Evolutionary conservation across 78 protist species (phyloP), one percentile per base, ranked within the genome.

Genomic region (Monocercomonoides exilis): DNA sequence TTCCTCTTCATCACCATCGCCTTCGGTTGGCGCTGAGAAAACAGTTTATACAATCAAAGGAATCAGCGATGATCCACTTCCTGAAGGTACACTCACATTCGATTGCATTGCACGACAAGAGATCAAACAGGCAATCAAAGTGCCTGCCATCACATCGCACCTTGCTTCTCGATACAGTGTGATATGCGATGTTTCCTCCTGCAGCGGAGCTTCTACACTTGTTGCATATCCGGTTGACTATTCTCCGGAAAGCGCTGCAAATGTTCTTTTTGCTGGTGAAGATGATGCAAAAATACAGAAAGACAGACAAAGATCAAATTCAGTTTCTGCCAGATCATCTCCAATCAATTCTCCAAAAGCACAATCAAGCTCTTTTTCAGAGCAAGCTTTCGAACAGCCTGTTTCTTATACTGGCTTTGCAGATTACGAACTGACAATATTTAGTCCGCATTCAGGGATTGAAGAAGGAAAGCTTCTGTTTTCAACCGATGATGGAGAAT

Each of bases 381-480:
- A n/a, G n/a, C n/a, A n/a, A n/a, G n/a, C n/a, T n/a, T n/a, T n/a
- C n/a, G n/a, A n/a, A n/a, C n/a, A n/a, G n/a, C n/a, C n/a, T n/a
- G n/a, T n/a, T n/a, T n/a, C n/a, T n/a, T n/a, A n/a, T n/a, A n/a
- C n/a, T n/a, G n/a, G n/a, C n/a, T n/a, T n/a, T n/a, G n/a, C n/a
- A 32, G 29, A 21, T 29, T 79, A 34, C 82, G 70, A 54, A 5
- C 82, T 79, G 29, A 21, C 33, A 5, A 21, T n/a, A 32, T 34
- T 34, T 34, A 34, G 44, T 11, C 1, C 1, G 44, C 46, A 80
- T 32, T 0, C 86, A 0, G 88, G 90, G 32, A 29, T 29, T 45
- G 1, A 2, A 6, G 38, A 38, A 34, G 95, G 95, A 1, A 35
- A 84, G 45, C 54, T 93, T 42, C 86, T 91, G 29, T 89, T 93